These are phyloP conservation scores for Calonectria hawksworthii DNA, from an alignment of 2,329 filamentous ascomycete species.

Conservation along the genomic window DNA sequence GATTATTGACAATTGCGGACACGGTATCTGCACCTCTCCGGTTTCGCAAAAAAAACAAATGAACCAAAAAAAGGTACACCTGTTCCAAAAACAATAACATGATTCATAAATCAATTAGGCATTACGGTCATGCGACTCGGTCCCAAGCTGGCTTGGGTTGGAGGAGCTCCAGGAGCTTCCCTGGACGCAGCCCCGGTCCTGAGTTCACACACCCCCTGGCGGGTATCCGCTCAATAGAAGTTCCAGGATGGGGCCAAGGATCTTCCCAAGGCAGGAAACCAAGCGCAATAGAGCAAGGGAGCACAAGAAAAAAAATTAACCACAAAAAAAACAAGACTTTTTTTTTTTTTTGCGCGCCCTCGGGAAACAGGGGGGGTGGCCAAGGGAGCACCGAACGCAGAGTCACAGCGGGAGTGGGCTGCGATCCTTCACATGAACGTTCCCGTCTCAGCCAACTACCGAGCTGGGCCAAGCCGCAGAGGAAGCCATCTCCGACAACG, in stretches of 20 bases:
- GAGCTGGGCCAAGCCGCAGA: neutral
- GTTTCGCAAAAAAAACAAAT: neutral
- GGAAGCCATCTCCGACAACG: neutral
- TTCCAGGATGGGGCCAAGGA: slow-evolving; percentile 14
- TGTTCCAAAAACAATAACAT: neutral
- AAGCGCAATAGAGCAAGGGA: slow-evolving; percentile 17
- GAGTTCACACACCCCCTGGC: slow-evolving; percentile 14
- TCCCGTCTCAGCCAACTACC: slow-evolving; percentile 20
- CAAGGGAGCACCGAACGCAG: slow-evolving; percentile 4
- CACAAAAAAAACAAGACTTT: neutral
- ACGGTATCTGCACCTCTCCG: neutral
- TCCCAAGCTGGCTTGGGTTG: neutral
- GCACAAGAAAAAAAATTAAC: neutral
- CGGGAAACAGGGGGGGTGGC: neutral
- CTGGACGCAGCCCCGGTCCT: neutral
- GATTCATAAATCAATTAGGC: slow-evolving; percentile 10
- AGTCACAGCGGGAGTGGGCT: slow-evolving; percentile 24
- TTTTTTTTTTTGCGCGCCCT: neutral
- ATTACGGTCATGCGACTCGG: slow-evolving; percentile 11
- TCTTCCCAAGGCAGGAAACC: neutral
- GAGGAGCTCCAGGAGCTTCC: slow-evolving; percentile 15
- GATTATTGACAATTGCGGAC: neutral
- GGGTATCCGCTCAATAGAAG: slow-evolving; percentile 20
- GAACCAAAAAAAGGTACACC: neutral
- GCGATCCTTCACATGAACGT: slow-evolving; percentile 17